Base-by-base conservation (phyloP, 176 grass and related monocot species). In the Oryza longistaminata region DNA sequence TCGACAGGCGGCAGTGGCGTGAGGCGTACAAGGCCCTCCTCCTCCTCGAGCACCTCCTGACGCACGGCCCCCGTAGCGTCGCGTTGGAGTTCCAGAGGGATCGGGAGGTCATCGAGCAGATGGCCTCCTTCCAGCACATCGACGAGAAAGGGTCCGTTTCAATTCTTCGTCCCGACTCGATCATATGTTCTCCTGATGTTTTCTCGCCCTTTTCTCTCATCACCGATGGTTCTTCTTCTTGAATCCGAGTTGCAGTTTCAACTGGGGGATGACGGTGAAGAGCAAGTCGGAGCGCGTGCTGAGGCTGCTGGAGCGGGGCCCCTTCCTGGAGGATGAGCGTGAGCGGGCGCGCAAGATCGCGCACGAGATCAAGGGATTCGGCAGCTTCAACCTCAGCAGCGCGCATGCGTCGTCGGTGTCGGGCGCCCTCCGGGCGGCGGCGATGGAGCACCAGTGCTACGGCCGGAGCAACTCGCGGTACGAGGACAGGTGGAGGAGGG, bases 11-110 rank as follows among this genome's bases (percentile, higher is more conserved):
- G 88, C 93, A 96, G 68, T 99, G 96, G 93, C 88, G 96, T 9
- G 88, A 91, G 85, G 22, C 90, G n/a, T 99, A 96, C 90, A 91
- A 92, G 84, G 91, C 96, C 42, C 73, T 99, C 4, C 83, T 96
- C 22, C 91, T 99, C 11, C 81, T 99, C 17, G 96, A 99, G 14
- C 91, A 96, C 76, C 93, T 99, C 53, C 81, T 99, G 31, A 93
- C 82, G 58, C 96, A 96, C 72, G 96, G 93, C 1, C 96, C 96
- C 0, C 90, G 81, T 22, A 99, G 93, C 73, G 85, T 86, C 21
- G 83, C 91, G 0, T 24, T 43, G 0, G 96, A 99, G 88, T 99
- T 99, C 87, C 74, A 88, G 62, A 90, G 53, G 40, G 90, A 93
- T 37, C 35, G 12, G 71, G 88, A 46, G 10, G 83, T 82, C 46